Evolutionary conservation across 2,329 filamentous ascomycete genomes (phyloP), one percentile per base, ranked within the genome.

Genomic region (Metarhizium sp.): DNA sequence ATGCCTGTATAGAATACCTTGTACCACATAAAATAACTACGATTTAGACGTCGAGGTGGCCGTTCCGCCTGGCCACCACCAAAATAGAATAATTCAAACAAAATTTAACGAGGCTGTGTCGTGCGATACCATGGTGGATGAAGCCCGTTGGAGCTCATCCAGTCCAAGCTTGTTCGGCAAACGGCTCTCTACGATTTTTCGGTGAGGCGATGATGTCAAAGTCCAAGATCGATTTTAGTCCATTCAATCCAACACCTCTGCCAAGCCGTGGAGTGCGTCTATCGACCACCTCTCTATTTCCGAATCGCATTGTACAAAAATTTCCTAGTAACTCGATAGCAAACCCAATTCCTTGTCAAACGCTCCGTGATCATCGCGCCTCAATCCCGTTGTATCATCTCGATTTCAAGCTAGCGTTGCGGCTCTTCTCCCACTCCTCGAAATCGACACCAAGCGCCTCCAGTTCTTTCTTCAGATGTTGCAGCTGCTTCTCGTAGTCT

Each of bases 401-500:
- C 45, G 66, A 66, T 57, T 71, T 72, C 16, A 71, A 63, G 29
- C 67, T 62, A 13, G 73, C 69, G 59, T 72, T 72, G 53, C 75
- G 73, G 59, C 76, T 77, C 64, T 74, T 76, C 60, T 81, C 76
- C 79, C 80, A 83, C 30, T 76, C 72, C 13, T 76, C 73, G 57
- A 78, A 82, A 58, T 83, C 81, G 46, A 77, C 75, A 62, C 79
- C 80, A 60, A 85, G 75, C 52, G 80, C 77, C 66, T 87, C 85
- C 14, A 86, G 75, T 67, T 90, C 86, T 67, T 85, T 86, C 70
- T 85, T 87, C 59, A 95, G 75, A 67, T 92, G 86, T 65, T 81
- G 77, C 38, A 94, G 76, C 73, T 92, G 88, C 67, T 85, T 88
- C 68, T 92, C 86, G 68, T 92, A 92, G 66, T 91, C 87, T 64